Base-by-base conservation (phyloP, 257 asterid genomes). In the Nicotiana benthamiana region DNA sequence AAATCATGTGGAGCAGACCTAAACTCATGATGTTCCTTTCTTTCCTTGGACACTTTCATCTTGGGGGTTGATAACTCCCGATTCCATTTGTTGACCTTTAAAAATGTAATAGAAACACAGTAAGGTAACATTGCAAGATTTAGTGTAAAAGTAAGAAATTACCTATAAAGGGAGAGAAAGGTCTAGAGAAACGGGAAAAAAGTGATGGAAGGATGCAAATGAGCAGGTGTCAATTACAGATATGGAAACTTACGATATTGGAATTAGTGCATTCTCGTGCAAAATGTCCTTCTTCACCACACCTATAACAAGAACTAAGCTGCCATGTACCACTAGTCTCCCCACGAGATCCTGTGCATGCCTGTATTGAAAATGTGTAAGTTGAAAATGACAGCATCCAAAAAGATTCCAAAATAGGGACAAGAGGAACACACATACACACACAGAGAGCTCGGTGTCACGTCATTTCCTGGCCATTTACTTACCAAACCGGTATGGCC, bases 181-280 rank as follows among this genome's bases (percentile, higher is more conserved):
- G 17, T 51, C 0, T 1, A 72, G 59, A 24, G 57, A 43, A 22
- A 20, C 6, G 27, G 32, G 76, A 7, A 22, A 40, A 6, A 46
- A 1, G 59, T 4, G 59, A 43, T 13, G 34, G 36, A 70, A 46
- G 76, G 60, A 27, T 46, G 77, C 20, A 72, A 72, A 40, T 40
- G 30, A 66, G 27, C 17, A 80, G 75, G 4, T 7, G 18, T 30
- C 24, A 46, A 64, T 46, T 80, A n/a, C n/a, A 80, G 43, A 63
- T 66, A n/a, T 32, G 16, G 63, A 15, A 64, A 75, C 82, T 61
- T 83, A 93, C 98, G 90, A 79, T 88, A 30, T 26, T 53, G 81
- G 87, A 84, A 82, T 46, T 87, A 70, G 89, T 83, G 90, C 99
- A 95, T 86, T 93, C 99, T 76, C 99, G 99, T 79, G 97, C 97